Base-by-base conservation (phyloP, 306 rosid genomes). In the Ammopiptanthus mongolicus region DNA sequence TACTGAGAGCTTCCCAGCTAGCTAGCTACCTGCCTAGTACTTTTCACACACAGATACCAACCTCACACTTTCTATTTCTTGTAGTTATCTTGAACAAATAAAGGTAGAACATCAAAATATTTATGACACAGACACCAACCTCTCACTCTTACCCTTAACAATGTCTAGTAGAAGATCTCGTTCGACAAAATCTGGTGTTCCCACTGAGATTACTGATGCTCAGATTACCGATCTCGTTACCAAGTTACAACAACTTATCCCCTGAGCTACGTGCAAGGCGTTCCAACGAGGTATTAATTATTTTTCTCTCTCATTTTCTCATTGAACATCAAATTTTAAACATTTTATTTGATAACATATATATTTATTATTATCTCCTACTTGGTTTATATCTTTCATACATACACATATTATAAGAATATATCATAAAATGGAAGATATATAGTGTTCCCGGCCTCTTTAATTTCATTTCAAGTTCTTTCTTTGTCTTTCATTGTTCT, bases 151-250 rank as follows among this genome's bases (percentile, higher is more conserved):
- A 23, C 2, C 2, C n/a, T 19, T 84, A 52, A 36, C 0, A 82
- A 91, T 92, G 99, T 92, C 99, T 1, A 80, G 75, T 87, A 90
- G 99, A 87, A 86, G 91, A 84, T 91, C 95, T 1, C 89, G 94
- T 48, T 87, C 95, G 1, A 82, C 88, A 74, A 91, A 88, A 72
- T 80, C 97, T 0, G 84, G 88, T 53, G 84, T n/a, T 74, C 77
- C 89, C 12, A 57, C 79, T 44, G 84, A 80, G 72, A 89, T 92
- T 76, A 84, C 84, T 44, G 99, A 96, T 59, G 98, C 91, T 7
- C 99, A 96, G 87, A 96, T 96, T 86, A 75, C 90, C 47, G 98
- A 92, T 82, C 97, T 96, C 29, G 80, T 96, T 60, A 81, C 93
- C 25, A 92, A 92, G 86, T 85, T 96, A 46, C 99, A 88, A 55